Conservation (phyloP, 805 yeast genomes). For the Candida pseudofarinosa region DNA sequence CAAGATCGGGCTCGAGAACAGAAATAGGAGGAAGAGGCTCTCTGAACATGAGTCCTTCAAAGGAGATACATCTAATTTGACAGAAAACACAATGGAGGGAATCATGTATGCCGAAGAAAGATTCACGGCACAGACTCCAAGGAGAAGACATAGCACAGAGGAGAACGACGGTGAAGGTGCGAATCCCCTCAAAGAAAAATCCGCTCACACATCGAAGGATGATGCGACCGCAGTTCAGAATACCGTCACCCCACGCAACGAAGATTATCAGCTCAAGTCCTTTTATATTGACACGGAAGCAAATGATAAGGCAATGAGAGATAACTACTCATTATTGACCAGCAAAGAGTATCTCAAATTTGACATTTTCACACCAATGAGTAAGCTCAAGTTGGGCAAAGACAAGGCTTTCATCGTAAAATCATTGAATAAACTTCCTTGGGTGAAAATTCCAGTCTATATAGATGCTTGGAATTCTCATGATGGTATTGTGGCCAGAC, state of each 20-base stretch:
- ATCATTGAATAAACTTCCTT: slow-evolving; percentile 58
- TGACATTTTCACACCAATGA: slow-evolving; percentile 26
- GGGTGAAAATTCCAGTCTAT: slow-evolving; percentile 76
- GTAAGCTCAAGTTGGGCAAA: slow-evolving; percentile 29
- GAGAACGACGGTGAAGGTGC: slow-evolving; percentile 9
- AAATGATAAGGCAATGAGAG: slow-evolving; percentile 20
- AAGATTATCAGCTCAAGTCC: slow-evolving; percentile 7
- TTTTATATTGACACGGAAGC: slow-evolving; percentile 18
- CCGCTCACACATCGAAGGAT: slow-evolving; percentile 10
- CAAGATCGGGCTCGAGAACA: slow-evolving; percentile 24
- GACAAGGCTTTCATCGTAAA: slow-evolving; percentile 41
- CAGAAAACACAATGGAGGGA: slow-evolving; percentile 33
- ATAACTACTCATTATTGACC: slow-evolving; percentile 14
- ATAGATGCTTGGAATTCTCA: slow-evolving; percentile 77
- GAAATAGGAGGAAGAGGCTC: slow-evolving; percentile 23
- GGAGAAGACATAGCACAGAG: slow-evolving; percentile 6
- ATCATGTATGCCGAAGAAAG: slow-evolving; percentile 34
- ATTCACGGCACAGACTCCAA: slow-evolving; percentile 13
- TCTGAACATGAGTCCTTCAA: slow-evolving; percentile 33
- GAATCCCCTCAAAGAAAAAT: slow-evolving; percentile 13
- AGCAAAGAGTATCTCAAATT: slow-evolving; percentile 13
- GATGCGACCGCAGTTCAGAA: slow-evolving; percentile 9
- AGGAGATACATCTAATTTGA: slow-evolving; percentile 37
- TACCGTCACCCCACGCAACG: neutral
- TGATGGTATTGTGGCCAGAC: slow-evolving; percentile 79